A percentile compares a stretch with the other conserved stretches of the same genome.
Evolutionary conservation across 331 rosid species (phyloP).

Genomic region (Phaseolus coccineus): DNA sequence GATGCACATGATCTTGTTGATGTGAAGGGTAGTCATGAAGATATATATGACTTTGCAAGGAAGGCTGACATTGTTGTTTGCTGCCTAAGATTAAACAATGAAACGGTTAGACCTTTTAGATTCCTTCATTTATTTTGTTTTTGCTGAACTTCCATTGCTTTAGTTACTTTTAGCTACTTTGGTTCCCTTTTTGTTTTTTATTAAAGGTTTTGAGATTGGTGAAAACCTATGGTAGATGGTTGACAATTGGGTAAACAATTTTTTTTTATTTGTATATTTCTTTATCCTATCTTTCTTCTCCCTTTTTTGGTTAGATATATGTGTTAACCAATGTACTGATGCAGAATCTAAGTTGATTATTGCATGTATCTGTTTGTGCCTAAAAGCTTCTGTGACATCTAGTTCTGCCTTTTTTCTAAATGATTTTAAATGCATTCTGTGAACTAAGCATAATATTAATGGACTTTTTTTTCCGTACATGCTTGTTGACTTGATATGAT

Average conservation of each 20-base stretch:
- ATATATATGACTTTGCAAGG: slow-evolving; percentile 74
- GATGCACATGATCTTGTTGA: slow-evolving; percentile 64
- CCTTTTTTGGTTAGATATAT: slow-evolving; percentile 16
- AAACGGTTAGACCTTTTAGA: slow-evolving; percentile 65
- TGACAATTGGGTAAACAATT: background rate
- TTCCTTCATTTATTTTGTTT: slow-evolving; percentile 22
- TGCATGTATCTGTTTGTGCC: slow-evolving; percentile 22
- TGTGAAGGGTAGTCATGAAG: slow-evolving; percentile 74
- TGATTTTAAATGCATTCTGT: background rate
- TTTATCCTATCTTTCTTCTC: background rate
- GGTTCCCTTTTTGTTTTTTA: background rate
- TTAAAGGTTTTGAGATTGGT: background rate
- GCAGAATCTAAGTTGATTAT: slow-evolving; percentile 8
- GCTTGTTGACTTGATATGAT: slow-evolving; percentile 35
- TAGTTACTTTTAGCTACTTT: slow-evolving; percentile 29
- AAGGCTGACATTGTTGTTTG: slow-evolving; percentile 89
- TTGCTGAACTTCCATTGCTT: too few relatives aligned
- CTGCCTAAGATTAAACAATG: slow-evolving; percentile 67
- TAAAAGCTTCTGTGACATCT: slow-evolving; percentile 30
- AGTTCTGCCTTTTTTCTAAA: background rate
- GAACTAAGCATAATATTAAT: slow-evolving; percentile 21
- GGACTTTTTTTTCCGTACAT: background rate
- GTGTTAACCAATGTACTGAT: background rate
- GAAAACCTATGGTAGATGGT: background rate
- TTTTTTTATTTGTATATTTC: background rate